A percentile compares a stretch with the other conserved stretches of the same genome.
Conservation (phyloP, 1,139 yeast genomes). For the Nadsonia starkeyi-henricii region DNA sequence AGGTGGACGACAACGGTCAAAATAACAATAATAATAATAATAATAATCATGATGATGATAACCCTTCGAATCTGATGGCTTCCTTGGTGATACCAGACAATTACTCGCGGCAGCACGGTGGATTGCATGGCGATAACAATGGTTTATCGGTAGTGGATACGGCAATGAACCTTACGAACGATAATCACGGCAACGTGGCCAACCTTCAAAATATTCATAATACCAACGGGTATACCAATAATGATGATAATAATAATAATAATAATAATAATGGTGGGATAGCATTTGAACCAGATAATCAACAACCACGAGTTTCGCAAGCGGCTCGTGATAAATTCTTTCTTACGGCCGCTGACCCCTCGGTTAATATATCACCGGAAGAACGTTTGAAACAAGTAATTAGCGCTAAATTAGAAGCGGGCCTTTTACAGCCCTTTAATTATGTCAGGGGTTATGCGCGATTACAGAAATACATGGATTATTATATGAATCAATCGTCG, state of each 20-base stretch:
- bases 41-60: not conserved
- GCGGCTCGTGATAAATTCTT: constrained; percentile 89
- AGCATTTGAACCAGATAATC: not conserved
- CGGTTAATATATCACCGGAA: constrained; percentile 88
- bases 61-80: not conserved
- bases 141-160: not conserved
- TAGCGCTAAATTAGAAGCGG: constrained; percentile 90
- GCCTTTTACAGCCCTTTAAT: constrained; percentile 81
- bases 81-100: not conserved
- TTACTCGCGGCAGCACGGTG: constrained; percentile 1
- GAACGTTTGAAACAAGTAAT: constrained; percentile 91
- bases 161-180: not conserved
- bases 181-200: not conserved
- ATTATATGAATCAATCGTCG: constrained; percentile 75
- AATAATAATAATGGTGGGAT: not conserved
- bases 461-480: constrained; percentile 82
- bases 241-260: not conserved
- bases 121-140: not conserved
- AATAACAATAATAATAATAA: not conserved
- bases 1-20: constrained; percentile 6
- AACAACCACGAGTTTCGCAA: constrained; percentile 25
- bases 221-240: constrained; percentile 1
- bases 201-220: not conserved
- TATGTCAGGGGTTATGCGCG: constrained; percentile 91
- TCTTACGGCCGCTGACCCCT: constrained; percentile 93